Evolutionary conservation across 2,329 filamentous ascomycete genomes (phyloP).

Genomic region (Fusarium caatingaense): DNA sequence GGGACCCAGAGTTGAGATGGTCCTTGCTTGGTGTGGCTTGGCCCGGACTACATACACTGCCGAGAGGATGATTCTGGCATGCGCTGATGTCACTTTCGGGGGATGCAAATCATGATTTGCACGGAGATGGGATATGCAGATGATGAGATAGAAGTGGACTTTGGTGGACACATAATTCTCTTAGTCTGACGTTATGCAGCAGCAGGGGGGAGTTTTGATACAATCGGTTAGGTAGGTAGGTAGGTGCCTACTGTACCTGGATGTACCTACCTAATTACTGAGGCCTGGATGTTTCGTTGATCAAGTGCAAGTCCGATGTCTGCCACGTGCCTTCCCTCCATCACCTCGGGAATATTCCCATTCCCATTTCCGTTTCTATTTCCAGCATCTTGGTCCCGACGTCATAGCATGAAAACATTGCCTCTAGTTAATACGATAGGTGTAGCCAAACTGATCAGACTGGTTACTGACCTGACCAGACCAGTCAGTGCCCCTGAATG

Average conservation of each 20-base stretch:
- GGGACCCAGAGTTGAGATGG: background rate
- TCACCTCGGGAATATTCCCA: constrained; percentile 19
- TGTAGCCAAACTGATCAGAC: background rate
- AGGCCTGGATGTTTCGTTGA: constrained; percentile 18
- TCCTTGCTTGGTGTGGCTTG: constrained; percentile 18
- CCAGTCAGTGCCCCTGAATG: background rate
- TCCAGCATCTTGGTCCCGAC: background rate
- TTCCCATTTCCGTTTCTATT: constrained; percentile 18
- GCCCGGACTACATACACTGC: constrained; percentile 8
- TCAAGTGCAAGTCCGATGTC: background rate
- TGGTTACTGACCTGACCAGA: background rate
- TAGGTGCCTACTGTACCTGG: no score
- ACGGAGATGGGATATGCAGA: constrained; percentile 5
- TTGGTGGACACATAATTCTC: background rate
- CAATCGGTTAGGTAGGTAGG: background rate
- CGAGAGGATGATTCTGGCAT: constrained; percentile 1
- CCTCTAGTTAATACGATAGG: background rate
- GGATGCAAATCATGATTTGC: constrained; percentile 27
- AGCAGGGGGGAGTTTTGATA: background rate
- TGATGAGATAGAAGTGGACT: constrained; percentile 12
- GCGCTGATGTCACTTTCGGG: constrained; percentile 22
- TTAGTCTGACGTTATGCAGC: background rate
- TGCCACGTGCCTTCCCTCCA: constrained; percentile 33
- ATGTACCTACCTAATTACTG: background rate
- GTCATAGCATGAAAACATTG: constrained; percentile 7